Conservation (phyloP, 768 basidiomycete genomes). For the Boletus sp. region DNA sequence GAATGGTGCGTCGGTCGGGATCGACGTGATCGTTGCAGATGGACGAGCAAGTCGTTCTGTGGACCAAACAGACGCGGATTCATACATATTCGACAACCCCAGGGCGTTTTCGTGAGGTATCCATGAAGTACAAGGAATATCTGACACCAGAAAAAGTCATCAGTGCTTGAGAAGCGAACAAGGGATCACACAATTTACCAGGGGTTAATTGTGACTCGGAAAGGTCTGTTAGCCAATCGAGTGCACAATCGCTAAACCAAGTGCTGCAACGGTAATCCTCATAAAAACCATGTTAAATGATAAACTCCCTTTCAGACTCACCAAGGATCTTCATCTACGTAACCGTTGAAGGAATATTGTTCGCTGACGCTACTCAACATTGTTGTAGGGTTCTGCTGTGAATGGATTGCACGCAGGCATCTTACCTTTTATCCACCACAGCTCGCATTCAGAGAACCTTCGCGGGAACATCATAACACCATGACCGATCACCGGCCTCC, state of each 20-base stretch:
- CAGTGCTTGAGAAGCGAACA: neutral
- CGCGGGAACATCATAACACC: neutral
- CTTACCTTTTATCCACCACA: conserved; percentile 14
- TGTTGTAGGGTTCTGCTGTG: neutral
- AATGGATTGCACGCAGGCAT: neutral
- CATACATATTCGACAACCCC: neutral
- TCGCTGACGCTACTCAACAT: neutral
- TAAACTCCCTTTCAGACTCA: neutral
- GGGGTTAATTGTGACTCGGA: neutral
- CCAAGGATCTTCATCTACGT: neutral
- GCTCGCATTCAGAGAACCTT: neutral
- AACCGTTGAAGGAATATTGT: neutral
- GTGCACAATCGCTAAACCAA: neutral
- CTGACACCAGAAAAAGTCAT: conserved; percentile 3
- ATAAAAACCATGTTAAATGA: neutral
- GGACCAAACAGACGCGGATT: neutral
- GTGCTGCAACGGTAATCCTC: neutral
- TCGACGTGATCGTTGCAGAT: neutral
- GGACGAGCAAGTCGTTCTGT: neutral
- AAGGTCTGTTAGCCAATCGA: neutral
- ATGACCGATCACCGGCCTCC: neutral
- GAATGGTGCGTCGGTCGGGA: neutral
- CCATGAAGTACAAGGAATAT: neutral
- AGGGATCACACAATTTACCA: neutral
- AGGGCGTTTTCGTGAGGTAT: neutral